A percentile compares a stretch with the other conserved stretches of the same genome.
Evolutionary conservation across 1,139 yeast genomes (phyloP).

Genomic region (Nakaseomyces kungkrabaensis): DNA sequence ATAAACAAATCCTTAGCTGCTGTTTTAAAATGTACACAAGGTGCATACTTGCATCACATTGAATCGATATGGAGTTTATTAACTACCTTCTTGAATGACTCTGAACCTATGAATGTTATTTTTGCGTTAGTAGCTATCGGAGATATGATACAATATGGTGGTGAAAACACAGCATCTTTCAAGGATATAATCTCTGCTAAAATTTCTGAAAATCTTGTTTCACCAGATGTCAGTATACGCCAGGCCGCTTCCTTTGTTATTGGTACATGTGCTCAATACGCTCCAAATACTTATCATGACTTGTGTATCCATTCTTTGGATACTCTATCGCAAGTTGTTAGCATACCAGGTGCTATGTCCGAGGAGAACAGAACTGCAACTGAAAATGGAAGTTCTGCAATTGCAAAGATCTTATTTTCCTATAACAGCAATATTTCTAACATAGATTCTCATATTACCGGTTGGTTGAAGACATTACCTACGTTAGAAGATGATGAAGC

Average conservation of each 20-base stretch:
- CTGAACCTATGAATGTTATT: slow-evolving; percentile 55
- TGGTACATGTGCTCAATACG: slow-evolving; percentile 78
- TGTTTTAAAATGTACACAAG: slow-evolving; percentile 55
- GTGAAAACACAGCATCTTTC: slow-evolving; percentile 54
- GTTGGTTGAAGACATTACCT: slow-evolving; percentile 80
- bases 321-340: slow-evolving; percentile 62
- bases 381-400: slow-evolving; percentile 73
- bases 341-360: slow-evolving; percentile 75
- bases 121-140: slow-evolving; percentile 77
- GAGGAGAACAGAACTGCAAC: slow-evolving; percentile 83
- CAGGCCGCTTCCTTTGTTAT: slow-evolving; percentile 82
- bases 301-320: slow-evolving; percentile 61
- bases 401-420: slow-evolving; percentile 65
- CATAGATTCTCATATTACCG: slow-evolving; percentile 51
- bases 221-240: slow-evolving; percentile 67
- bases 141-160: slow-evolving; percentile 73
- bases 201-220: slow-evolving; percentile 52
- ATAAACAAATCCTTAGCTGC: slow-evolving; percentile 69
- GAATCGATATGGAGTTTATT: slow-evolving; percentile 48
- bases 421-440: slow-evolving; percentile 51
- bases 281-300: slow-evolving; percentile 54
- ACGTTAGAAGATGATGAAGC: slow-evolving; percentile 78
- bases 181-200: slow-evolving; percentile 56
- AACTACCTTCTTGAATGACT: slow-evolving; percentile 49
- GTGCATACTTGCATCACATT: slow-evolving; percentile 55